Evolutionary conservation across 2,329 filamentous ascomycete genomes (phyloP), one percentile per base, ranked within the genome.

Genomic region (Periconia sp.): DNA sequence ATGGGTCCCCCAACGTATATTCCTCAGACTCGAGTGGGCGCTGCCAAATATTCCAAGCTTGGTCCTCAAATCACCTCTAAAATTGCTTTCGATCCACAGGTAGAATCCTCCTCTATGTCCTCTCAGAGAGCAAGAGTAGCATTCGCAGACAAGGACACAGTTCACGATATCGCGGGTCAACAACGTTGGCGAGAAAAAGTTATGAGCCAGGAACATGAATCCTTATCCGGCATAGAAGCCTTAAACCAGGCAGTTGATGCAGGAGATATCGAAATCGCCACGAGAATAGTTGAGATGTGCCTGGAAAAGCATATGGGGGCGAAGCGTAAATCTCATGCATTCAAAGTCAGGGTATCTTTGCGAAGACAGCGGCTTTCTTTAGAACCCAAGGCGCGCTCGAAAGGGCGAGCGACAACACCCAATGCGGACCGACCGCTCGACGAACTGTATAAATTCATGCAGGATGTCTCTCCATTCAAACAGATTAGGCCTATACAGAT

Each of bases 381-480:
- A 26, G 54, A 59, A 28, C 54, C 45, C 13, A 49, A 57, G 4
- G 8, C 52, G n/a, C 50, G 50, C 15, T 28, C 46, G 3, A 54
- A 42, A 11, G 43, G 46, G 11, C 22, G 18, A 13, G 32, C 33
- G 28, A 40, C 37, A 28, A 36, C 19, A 21, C 29, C 36, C 34
- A 28, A 19, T 15, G 17, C 24, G 15, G 30, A 9, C 6, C 13
- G 25, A 13, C 8, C 23, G 31, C 4, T 37, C 5, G 34, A 36
- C 40, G 18, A 46, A 16, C 38, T 43, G 7, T 38, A 50, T n/a
- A 43, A 37, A 25, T 54, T 46, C 23, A 13, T 55, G 5, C 61
- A 65, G 30, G 12, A 39, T 3, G 31, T 25, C 17, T 63, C 62
- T 4, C 61, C 62, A 4, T 66, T 65, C 31, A 33, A 33, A 10